Base-by-base conservation (phyloP, 2,329 filamentous ascomycete genomes). In the Botrytis elliptica region DNA sequence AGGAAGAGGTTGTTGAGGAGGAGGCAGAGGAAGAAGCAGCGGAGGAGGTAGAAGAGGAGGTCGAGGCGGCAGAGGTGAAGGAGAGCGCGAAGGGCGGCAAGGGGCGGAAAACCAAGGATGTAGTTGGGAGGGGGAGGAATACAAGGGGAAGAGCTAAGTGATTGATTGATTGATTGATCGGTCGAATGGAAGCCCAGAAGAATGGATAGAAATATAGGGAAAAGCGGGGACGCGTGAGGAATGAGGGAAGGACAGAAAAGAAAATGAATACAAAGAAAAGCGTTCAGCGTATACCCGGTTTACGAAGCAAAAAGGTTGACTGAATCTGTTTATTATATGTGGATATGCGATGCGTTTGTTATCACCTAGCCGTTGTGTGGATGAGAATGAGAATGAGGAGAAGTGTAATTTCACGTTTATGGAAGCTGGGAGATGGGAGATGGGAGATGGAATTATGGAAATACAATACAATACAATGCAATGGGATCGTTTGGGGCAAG, bases 81-180 rank as follows among this genome's bases (percentile, higher is more conserved):
- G 63, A 25, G 14, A 60, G 64, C 25, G 44, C 8, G 9, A 70
- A 67, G n/a, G 60, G 36, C 3, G 44, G 46, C 6, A 69, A 62
- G 16, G 64, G 42, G 12, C 68, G n/a, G 46, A 49, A 55, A 20
- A 22, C 57, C 44, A 60, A 9, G 20, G 40, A 46, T 18, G 52
- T 52, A 12, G 57, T 65, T 40, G 59, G 25, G 9, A 40, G 29
- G 40, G 60, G 42, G 33, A 52, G 57, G 16, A 71, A 36, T 7
- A 71, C 57, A 18, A 69, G 66, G 52, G 66, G n/a, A 12, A 69
- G 66, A 25, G 49, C 66, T 22, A 69, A 57, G 49, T 69, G 38
- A n/a, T 29, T 20, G 36, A n/a, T 20, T 44, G 42, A 18, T 44
- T 16, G 40, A 14, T 42, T 16, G 42, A 44, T 44, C 6, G 25